Percentiles rank a stretch among this genome's conserved stretches.
Conservation (phyloP, 805 yeast genomes). For the Yamadazyma ubonensis region DNA sequence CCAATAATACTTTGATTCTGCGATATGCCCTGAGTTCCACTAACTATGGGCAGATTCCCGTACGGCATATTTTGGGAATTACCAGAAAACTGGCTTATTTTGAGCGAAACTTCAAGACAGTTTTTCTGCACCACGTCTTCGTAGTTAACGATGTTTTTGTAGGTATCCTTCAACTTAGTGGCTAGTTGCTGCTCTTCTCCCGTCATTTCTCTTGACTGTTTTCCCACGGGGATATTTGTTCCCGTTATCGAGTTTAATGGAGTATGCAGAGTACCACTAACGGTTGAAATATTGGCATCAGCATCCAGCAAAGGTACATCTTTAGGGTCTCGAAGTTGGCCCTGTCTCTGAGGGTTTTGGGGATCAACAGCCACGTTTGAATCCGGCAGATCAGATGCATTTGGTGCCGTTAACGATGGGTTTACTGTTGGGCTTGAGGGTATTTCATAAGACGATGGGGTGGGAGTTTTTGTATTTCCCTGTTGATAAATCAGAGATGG, state of each 20-base stretch:
- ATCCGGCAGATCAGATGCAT: conserved; percentile 42
- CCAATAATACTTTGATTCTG: conserved; percentile 7
- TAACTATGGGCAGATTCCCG: conserved; percentile 18
- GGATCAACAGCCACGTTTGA: conserved; percentile 31
- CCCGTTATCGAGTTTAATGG: conserved; percentile 14
- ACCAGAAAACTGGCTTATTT: conserved; percentile 40
- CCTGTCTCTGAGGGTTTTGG: background rate
- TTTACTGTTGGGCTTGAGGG: conserved; percentile 40
- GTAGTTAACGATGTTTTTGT: conserved; percentile 62
- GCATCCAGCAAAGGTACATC: conserved; percentile 7
- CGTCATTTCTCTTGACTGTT: conserved; percentile 36
- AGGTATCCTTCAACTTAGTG: conserved; percentile 70
- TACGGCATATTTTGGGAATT: conserved; percentile 8
- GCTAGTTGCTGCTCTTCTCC: conserved; percentile 68
- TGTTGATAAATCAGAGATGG: background rate
- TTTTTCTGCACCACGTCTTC: conserved; percentile 71
- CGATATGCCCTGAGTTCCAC: conserved; percentile 1
- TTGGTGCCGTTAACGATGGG: conserved; percentile 24
- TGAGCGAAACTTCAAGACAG: conserved; percentile 56
- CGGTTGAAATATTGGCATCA: conserved; percentile 7
- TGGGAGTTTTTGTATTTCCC: conserved; percentile 32
- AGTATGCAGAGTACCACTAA: conserved; percentile 1
- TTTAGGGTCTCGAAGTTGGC: background rate
- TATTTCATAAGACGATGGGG: conserved; percentile 41
- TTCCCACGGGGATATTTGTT: conserved; percentile 5